These are phyloP conservation scores for Dendrobium nobile DNA, from an alignment of 106 monocot species.

Conservation along the genomic window DNA sequence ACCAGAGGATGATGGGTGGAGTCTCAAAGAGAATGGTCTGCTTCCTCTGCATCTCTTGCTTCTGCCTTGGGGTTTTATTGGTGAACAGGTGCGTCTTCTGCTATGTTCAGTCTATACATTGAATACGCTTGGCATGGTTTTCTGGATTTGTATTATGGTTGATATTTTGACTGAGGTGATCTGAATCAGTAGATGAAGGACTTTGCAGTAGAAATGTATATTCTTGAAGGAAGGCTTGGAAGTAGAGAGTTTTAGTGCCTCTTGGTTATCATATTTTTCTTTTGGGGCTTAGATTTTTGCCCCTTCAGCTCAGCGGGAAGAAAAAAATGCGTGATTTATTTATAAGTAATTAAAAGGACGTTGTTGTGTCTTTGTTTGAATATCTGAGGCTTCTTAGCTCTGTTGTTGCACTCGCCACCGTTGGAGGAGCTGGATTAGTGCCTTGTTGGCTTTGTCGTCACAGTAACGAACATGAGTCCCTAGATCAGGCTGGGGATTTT, in stretches of 20 bases:
- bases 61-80: conserved; percentile 15
- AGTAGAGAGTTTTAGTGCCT: not conserved
- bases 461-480: too few species aligned
- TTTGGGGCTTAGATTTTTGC: not conserved
- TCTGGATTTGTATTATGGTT: not conserved
- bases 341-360: too few species aligned
- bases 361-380: too few species aligned
- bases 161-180: too few species aligned
- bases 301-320: not conserved
- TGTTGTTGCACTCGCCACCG: not conserved
- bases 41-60: conserved; percentile 10
- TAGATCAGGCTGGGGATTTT: too few species aligned
- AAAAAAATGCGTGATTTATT: too few species aligned
- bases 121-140: not conserved
- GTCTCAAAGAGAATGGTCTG: conserved; percentile 6
- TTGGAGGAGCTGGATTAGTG: not conserved
- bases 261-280: not conserved
- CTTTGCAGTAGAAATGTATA: not conserved
- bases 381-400: not conserved
- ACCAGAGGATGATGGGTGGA: not conserved
- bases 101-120: not conserved
- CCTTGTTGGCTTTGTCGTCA: not conserved
- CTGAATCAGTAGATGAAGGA: too few species aligned
- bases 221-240: not conserved
- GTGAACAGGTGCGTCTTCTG: conserved; percentile 14